phyloP scores from a whole-genome alignment of 257 asterid genomes.

The Phtheirospermum japonicum region DNA sequence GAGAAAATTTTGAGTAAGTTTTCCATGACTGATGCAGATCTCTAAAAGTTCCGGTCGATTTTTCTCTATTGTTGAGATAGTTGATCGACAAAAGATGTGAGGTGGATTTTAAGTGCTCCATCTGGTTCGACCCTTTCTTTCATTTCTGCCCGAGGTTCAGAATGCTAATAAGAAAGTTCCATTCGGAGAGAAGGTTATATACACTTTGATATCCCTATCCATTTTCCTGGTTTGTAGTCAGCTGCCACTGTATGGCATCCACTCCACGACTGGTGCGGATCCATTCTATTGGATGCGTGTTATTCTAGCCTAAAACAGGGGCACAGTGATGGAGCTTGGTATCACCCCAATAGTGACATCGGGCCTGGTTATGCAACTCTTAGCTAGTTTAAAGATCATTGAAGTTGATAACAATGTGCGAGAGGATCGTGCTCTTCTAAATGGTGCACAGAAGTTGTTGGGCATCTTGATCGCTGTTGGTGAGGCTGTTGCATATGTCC shows the following conservation, averaged over 20 bases:
- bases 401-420: conserved; percentile 4
- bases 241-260: neutral
- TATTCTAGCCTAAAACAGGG: conserved; percentile 1
- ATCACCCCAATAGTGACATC: neutral
- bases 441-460: neutral
- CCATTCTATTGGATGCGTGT: conserved; percentile 1
- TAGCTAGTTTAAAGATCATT: neutral
- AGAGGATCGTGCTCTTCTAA: neutral
- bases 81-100: neutral
- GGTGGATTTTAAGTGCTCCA: conserved; percentile 2
- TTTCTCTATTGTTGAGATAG: neutral
- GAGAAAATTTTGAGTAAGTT: too few species aligned
- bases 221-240: conserved; percentile 4
- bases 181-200: conserved; percentile 7
- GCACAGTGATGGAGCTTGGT: conserved; percentile 2
- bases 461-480: conserved; percentile 1
- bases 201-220: neutral
- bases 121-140: conserved; percentile 3
- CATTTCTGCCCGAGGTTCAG: conserved; percentile 5
- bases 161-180: conserved; percentile 1
- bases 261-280: neutral
- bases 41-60: too few species aligned
- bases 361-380: neutral
- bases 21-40: too few species aligned
- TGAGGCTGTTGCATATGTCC: conserved; percentile 1